Conservation (phyloP, 495 filamentous ascomycete species). For the Trichoderma asperelloides region DNA sequence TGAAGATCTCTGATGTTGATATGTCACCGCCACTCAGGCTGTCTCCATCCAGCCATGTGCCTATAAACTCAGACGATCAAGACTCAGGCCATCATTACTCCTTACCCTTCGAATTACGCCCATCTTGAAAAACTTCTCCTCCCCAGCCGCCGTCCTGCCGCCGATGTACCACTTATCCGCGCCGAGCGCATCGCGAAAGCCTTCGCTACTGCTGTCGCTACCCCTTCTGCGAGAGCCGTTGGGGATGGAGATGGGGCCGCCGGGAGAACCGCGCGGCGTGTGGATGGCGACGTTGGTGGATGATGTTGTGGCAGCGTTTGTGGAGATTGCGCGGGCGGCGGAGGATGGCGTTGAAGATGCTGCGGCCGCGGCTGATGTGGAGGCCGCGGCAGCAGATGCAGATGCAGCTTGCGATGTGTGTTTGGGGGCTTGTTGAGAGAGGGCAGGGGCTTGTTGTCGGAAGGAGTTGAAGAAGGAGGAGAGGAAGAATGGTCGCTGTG, state of each 20-base stretch:
- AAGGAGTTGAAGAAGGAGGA: constrained; percentile 82
- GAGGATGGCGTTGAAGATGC: constrained; percentile 25
- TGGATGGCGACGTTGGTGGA: constrained; percentile 31
- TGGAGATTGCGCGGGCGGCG: constrained; percentile 28
- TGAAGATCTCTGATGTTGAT: neutral
- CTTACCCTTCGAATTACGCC: constrained; percentile 46
- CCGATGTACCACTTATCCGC: constrained; percentile 83
- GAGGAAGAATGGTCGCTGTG: constrained; percentile 72
- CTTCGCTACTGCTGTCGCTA: constrained; percentile 68
- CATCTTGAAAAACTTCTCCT: constrained; percentile 77
- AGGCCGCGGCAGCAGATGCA: constrained; percentile 19
- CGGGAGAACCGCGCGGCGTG: constrained; percentile 14
- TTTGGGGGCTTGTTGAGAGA: constrained; percentile 34
- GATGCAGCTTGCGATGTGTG: constrained; percentile 26
- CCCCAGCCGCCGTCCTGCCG: constrained; percentile 71
- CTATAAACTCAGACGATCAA: constrained; percentile 50
- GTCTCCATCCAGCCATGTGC: neutral
- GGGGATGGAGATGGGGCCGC: neutral
- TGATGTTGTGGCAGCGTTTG: constrained; percentile 35
- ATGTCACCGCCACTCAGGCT: neutral
- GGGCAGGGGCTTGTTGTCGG: constrained; percentile 39
- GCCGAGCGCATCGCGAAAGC: constrained; percentile 66
- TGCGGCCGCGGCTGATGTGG: constrained; percentile 17
- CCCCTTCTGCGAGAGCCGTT: constrained; percentile 49
- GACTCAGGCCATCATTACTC: constrained; percentile 46